Percentiles rank a stretch among this genome's conserved stretches.
Evolutionary conservation across 2,329 filamentous ascomycete genomes (phyloP).

Genomic region (Diaporthe batatas): DNA sequence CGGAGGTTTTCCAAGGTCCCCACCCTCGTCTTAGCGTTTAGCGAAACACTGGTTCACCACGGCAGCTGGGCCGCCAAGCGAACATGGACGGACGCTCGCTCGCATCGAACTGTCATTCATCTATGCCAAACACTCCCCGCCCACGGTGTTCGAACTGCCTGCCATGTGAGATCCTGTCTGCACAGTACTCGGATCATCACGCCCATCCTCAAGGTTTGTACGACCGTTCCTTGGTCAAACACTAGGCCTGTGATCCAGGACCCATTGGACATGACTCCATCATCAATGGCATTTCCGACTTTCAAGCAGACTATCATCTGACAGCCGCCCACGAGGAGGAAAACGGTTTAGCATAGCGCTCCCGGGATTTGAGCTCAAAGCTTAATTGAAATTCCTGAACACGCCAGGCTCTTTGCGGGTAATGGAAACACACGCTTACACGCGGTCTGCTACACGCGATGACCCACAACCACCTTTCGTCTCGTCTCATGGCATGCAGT

Average conservation of each 20-base stretch:
- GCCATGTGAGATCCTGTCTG: conserved; percentile 5
- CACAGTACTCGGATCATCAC: conserved; percentile 11
- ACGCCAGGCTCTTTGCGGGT: background rate
- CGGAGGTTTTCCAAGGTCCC: conserved; percentile 1
- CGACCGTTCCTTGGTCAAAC: conserved; percentile 25
- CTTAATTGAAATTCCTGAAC: background rate
- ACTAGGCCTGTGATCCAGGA: conserved; percentile 1
- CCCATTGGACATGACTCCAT: background rate
- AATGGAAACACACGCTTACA: conserved; percentile 6
- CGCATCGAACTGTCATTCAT: background rate
- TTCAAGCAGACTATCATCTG: background rate
- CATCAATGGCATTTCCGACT: conserved; percentile 10
- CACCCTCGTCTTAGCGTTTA: background rate
- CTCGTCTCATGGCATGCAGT: conserved; percentile 4
- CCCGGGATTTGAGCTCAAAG: conserved; percentile 15
- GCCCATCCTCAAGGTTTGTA: conserved; percentile 15
- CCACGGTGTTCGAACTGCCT: conserved; percentile 19
- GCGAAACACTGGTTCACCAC: conserved; percentile 17
- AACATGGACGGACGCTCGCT: conserved; percentile 1
- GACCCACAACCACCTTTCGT: background rate
- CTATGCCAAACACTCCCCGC: conserved; percentile 19
- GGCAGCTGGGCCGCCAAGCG: conserved; percentile 15
- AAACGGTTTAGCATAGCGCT: conserved; percentile 11
- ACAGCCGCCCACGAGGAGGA: background rate
- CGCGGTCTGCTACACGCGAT: background rate